Percentiles rank a stretch among this genome's conserved stretches.
phyloP scores from a whole-genome alignment of 116 monocot species.

The Zostera marina region DNA sequence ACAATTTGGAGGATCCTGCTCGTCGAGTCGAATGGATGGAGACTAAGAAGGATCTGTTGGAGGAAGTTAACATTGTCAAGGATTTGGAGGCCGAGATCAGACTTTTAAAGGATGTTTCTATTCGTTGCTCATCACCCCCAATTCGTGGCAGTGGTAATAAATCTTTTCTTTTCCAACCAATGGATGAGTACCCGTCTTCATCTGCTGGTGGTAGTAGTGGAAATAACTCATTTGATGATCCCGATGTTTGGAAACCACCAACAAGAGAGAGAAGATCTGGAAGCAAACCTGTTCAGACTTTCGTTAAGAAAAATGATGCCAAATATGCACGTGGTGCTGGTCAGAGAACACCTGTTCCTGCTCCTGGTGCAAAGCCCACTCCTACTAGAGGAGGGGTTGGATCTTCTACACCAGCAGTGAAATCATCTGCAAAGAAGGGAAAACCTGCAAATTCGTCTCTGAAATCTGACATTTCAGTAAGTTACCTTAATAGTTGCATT shows the following conservation, averaged over 20 bases:
- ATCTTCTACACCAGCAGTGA: constrained; percentile 31
- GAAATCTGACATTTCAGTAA: constrained; percentile 65
- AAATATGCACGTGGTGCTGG: constrained; percentile 63
- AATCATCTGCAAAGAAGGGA: constrained; percentile 54
- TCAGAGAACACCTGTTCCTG: constrained; percentile 12
- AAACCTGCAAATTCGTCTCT: constrained; percentile 36
- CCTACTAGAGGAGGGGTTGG: constrained; percentile 25
- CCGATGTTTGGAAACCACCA: constrained; percentile 95
- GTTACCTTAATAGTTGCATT: too few relatives aligned
- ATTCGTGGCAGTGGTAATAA: constrained; percentile 28
- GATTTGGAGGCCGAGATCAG: constrained; percentile 78
- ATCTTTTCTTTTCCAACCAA: constrained; percentile 87
- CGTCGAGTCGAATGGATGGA: constrained; percentile 78
- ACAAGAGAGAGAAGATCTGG: constrained; percentile 58
- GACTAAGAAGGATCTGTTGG: constrained; percentile 68
- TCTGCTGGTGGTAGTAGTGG: background rate
- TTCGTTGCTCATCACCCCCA: constrained; percentile 62
- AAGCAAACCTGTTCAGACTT: constrained; percentile 17
- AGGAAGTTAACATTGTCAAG: constrained; percentile 83
- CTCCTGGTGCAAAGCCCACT: constrained; percentile 33
- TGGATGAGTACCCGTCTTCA: constrained; percentile 89
- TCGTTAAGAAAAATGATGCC: constrained; percentile 55
- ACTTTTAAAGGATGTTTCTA: constrained; percentile 68
- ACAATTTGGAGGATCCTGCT: constrained; percentile 55
- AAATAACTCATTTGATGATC: constrained; percentile 51